Base-by-base conservation (phyloP, 768 basidiomycete species). In the Mycena polygramma region DNA sequence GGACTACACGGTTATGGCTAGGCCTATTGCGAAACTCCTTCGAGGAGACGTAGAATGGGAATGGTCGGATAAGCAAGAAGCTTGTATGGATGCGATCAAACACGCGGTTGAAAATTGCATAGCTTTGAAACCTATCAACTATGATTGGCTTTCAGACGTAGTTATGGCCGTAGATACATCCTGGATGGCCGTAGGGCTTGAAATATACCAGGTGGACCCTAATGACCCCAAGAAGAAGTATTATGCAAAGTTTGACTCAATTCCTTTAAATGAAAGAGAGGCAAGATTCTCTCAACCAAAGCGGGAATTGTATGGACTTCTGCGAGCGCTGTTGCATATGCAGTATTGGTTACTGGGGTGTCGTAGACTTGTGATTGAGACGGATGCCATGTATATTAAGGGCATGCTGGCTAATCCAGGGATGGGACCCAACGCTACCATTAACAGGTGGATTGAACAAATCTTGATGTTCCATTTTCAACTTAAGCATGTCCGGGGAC, bases 161-260 rank as follows among this genome's bases (percentile, higher is more conserved):
- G 30, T 30, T 3, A 30, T 30, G 30, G 30, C 30, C 6, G 30
- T 30, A 6, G 30, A 30, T 30, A 30, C 30, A 2, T 30, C 30
- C 30, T 30, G 30, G 30, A 30, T 30, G 30, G 30, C 30, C 30
- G 30, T 30, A 30, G 30, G 30, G 30, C 30, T 30, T 30, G 30
- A 30, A 30, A 73, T 2, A n/a, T 74, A 14, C 30, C 79, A 11
- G 39, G 20, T 49, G 24, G 59, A 73, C 35, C 69, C 57, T 15
- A n/a, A 9, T 10, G 53, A 55, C 15, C 45, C 57, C 1, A 35
- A 55, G 20, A 63, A 71, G 7, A 55, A 70, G 0, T 76, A 72
- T 24, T 79, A 67, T 75, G 0, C 63, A 77, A 3, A 77, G 71
- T 30, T 30, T 30, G 30, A 30, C 30, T 30, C 26, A 35, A 53